Evolutionary conservation across 2,329 filamentous ascomycete species (phyloP).

Genomic region (Parastagonospora avenae): DNA sequence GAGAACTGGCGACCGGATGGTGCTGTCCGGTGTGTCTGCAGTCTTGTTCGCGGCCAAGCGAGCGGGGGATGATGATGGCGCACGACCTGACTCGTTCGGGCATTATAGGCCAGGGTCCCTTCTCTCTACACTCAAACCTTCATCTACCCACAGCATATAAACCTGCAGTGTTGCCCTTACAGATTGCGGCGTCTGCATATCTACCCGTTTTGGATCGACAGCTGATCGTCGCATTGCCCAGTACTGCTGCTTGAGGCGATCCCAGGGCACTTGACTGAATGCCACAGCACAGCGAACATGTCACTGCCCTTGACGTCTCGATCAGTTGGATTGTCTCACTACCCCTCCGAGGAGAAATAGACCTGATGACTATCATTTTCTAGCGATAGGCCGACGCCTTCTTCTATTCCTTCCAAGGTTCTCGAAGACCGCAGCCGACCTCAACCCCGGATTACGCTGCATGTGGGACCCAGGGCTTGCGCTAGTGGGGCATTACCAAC

Average conservation of each 20-base stretch:
- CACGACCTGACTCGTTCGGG: constrained; percentile 18
- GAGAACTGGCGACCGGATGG: constrained; percentile 18
- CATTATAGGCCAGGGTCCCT: constrained; percentile 33
- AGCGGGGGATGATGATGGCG: constrained; percentile 37
- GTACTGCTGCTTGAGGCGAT: not conserved
- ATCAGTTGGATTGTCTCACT: not conserved
- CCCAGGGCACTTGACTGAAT: not conserved
- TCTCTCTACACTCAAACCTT: constrained; percentile 28
- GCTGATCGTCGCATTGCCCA: constrained; percentile 3
- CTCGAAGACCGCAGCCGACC: constrained; percentile 13
- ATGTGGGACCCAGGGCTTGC: constrained; percentile 35
- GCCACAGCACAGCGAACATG: too few species aligned
- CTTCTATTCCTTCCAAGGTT: constrained; percentile 2
- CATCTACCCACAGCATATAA: constrained; percentile 34
- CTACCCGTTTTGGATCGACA: constrained; percentile 3
- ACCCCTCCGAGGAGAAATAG: not conserved
- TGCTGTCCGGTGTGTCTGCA: constrained; percentile 19
- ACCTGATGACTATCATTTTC: constrained; percentile 3
- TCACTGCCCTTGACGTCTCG: not conserved
- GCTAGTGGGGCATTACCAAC: constrained; percentile 28
- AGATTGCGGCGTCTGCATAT: constrained; percentile 30
- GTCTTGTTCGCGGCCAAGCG: constrained; percentile 21
- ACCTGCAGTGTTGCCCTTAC: constrained; percentile 26
- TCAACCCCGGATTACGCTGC: constrained; percentile 15
- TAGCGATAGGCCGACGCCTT: not conserved